Base-by-base conservation (phyloP, 306 rosid genomes). In the Bauhinia variegata region DNA sequence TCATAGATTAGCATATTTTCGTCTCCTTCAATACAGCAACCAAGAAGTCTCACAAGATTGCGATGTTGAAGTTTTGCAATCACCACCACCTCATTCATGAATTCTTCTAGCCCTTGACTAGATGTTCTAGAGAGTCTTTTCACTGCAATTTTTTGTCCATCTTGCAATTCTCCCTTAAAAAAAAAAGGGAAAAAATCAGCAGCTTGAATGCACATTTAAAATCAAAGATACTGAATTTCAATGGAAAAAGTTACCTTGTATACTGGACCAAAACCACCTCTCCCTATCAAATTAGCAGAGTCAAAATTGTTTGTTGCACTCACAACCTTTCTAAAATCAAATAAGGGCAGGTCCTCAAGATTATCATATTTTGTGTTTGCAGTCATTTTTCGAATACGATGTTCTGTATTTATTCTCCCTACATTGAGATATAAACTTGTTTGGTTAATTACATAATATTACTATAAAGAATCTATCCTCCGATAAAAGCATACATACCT, bases 1-100 rank as follows among this genome's bases (percentile, higher is more conserved):
- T 72, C 58, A 44, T 72, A 63, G 3, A 61, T 43, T 5, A 72
- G 39, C 65, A 72, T 33, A 57, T 43, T 72, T 39, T 72, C 77
- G 3, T 62, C 70, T 7, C 55, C 38, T 17, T 72, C 76, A 61
- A 71, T 11, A 10, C 70, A 52, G 8, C 17, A 52, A 4, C 63
- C 56, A 54, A 71, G 33, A 28, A 71, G 55, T 1, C 63, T 54
- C 6, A 53, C 63, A 8, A 71, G 48, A 71, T 71, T 71, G 3
- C 41, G 32, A 36, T 70, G 75, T 8, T 70, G 67, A 4, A 70
- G 73, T n/a, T 54, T 32, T 0, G 73, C 39, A 4, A 67, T 67
- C 14, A 67, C 31, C 10, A 18, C 18, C 30, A 54, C 43, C 63
- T 67, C 63, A 8, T 58, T 70, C 53, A 46, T 70, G 18, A 70